Evolutionary conservation across 768 basidiomycete species (phyloP), one percentile per base, ranked within the genome.

Genomic region (Agrocybe chaxingu): DNA sequence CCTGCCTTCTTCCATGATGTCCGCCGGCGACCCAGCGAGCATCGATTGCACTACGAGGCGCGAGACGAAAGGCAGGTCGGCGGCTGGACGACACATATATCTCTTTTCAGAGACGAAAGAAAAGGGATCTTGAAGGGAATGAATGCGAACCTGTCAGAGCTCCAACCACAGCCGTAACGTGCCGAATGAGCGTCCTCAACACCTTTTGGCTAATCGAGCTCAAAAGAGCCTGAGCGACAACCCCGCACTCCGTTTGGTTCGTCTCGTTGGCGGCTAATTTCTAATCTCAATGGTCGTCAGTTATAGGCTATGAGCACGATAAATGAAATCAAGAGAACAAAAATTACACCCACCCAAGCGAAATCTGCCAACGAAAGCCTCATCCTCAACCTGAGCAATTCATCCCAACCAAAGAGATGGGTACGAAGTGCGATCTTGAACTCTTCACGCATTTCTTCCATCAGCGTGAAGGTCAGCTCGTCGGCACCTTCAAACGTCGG

Each of bases 391-490:
- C 72, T 73, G 36, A 80, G 62, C 18, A 87, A 60, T 42, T 63
- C 63, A 45, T 81, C 74, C 73, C 77, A 82, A 1, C 87, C 87
- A 59, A 81, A 89, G 10, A 90, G 65, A 60, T 86, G 78, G 7
- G 69, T 71, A 0, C 68, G 57, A 12, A 89, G 59, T 53, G 83
- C 82, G 11, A 63, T 64, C 39, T 77, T 69, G 52, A 87, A 76
- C n/a, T 71, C 72, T 18, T 51, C 50, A 18, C 72, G 73, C 6
- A 81, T 54, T 6, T 72, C 74, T 18, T 57, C 53, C n/a, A 63
- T 68, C 30, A 72, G 43, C 3, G 46, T 24, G 24, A 24, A 24
- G 24, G 24, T 24, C 3, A 24, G 24, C 24, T 24, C 24, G 24
- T 24, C 24, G 24, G 24, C 24, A 24, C 5, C 24, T 24, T 24